Conservation (phyloP, 2,329 filamentous ascomycete species). For the Akanthomyces lecanii region DNA sequence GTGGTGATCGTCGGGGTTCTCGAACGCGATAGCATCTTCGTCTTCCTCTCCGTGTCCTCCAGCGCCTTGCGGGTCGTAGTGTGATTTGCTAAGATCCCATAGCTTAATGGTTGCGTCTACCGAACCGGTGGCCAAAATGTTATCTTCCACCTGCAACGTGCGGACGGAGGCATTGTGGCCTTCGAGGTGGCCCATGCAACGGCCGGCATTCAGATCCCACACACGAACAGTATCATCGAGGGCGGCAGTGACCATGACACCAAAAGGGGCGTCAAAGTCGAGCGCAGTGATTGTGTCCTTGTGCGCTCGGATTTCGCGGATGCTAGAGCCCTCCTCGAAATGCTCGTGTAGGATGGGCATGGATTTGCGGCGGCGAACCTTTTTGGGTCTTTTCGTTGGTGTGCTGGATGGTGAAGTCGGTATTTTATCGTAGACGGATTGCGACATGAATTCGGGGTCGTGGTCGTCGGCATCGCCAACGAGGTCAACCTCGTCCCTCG, state of each 20-base stretch:
- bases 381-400: slow-evolving; percentile 45
- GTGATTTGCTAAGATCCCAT: slow-evolving; percentile 89
- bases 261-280: slow-evolving; percentile 97
- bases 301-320: slow-evolving; percentile 85
- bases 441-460: slow-evolving; percentile 77
- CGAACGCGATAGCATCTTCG: slow-evolving; percentile 67
- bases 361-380: slow-evolving; percentile 66
- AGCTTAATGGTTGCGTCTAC: slow-evolving; percentile 91
- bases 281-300: slow-evolving; percentile 82
- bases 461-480: slow-evolving; percentile 48
- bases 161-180: slow-evolving; percentile 93
- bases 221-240: slow-evolving; percentile 92
- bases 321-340: slow-evolving; percentile 81
- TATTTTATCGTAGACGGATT: slow-evolving; percentile 93
- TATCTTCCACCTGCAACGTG: slow-evolving; percentile 89
- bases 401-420: slow-evolving; percentile 52
- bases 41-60: slow-evolving; percentile 57
- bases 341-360: slow-evolving; percentile 96
- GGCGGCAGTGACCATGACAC: slow-evolving; percentile 86
- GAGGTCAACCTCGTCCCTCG: slow-evolving; percentile 51
- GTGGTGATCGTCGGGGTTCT: slow-evolving; percentile 62
- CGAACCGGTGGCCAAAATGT: slow-evolving; percentile 89
- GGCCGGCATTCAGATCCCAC: slow-evolving; percentile 91
- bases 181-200: slow-evolving; percentile 87
- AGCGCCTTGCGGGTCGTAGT: slow-evolving; percentile 69